Conservation (phyloP, 2,329 filamentous ascomycete genomes). For the Penicillium occitanis region DNA sequence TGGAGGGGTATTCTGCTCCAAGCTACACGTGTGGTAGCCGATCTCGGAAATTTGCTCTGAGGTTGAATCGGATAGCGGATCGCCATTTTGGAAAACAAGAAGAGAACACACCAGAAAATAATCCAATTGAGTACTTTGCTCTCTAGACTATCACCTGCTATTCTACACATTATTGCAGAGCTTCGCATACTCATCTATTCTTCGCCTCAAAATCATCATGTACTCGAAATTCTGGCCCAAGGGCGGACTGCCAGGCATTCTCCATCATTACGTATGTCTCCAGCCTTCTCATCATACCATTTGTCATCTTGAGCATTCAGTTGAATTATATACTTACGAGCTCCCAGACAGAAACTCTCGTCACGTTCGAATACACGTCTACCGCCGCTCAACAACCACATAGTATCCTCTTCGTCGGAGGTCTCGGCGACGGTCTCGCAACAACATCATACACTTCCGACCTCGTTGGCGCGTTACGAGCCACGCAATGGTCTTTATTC, state of each 20-base stretch:
- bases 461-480: slow-evolving; percentile 44
- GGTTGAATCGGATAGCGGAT: slow-evolving; percentile 6
- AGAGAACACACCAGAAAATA: background rate
- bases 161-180: background rate
- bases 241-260: slow-evolving; percentile 26
- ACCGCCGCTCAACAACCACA: slow-evolving; percentile 44
- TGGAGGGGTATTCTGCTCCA: background rate
- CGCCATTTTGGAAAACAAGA: background rate
- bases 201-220: slow-evolving; percentile 24
- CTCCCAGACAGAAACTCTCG: slow-evolving; percentile 15
- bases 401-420: slow-evolving; percentile 68
- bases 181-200: background rate
- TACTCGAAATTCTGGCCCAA: slow-evolving; percentile 40
- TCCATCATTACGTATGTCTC: slow-evolving; percentile 19
- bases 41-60: slow-evolving; percentile 23
- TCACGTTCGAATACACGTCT: slow-evolving; percentile 21
- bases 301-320: background rate
- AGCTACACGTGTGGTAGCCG: slow-evolving; percentile 8
- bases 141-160: background rate
- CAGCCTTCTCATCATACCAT: background rate
- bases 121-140: background rate
- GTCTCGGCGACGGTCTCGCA: slow-evolving; percentile 68
- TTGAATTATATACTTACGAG: background rate
- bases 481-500: slow-evolving; percentile 40
- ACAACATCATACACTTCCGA: slow-evolving; percentile 58